Base-by-base conservation (phyloP, 2,329 filamentous ascomycete species). In the Curvularia sp. region DNA sequence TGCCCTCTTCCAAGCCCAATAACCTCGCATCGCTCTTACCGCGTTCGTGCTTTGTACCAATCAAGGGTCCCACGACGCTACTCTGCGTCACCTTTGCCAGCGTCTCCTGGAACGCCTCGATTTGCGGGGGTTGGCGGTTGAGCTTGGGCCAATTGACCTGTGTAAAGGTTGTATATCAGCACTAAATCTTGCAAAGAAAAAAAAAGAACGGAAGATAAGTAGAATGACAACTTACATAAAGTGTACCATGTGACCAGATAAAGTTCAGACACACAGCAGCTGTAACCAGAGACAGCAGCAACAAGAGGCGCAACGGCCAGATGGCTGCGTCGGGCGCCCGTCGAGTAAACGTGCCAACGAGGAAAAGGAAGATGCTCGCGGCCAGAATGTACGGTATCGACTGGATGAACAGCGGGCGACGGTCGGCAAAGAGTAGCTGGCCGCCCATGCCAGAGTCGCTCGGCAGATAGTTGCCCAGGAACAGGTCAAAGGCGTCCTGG, bases 131-230 rank as follows among this genome's bases (percentile, higher is more conserved):
- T 15, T 92, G 89, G 10, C 93, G 93, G 77, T 96, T 96, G 48
- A 99, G 86, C 75, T 96, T 97, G 9, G 95, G 95, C 95, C 96
- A 99, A 80, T 97, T 98, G 67, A 97, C 93, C 93, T 97, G 24
- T 35, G 35, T 38, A 35, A 35, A 38, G n/a, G 15, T n/a, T 28
- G 42, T 43, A 44, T 20, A 22, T 51, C 46, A 2, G 42, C 24
- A 38, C 8, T 9, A 26, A 13, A 12, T 28, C 22, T 22, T 8
- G n/a, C 20, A 31, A 22, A 20, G 26, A 30, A 15, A 15, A 22
- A 6, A 13, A 13, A 38, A 13, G 10, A 38, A 18, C 13, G 2
- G 35, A 13, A 15, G 8, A n/a, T 24, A 24, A 12, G 13, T 10
- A 13, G 4, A 47, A 43, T 20, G 51, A 41, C 28, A 35, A 88